Evolutionary conservation across 2,329 filamentous ascomycete genomes (phyloP).

Genomic region (Exophiala sp.): DNA sequence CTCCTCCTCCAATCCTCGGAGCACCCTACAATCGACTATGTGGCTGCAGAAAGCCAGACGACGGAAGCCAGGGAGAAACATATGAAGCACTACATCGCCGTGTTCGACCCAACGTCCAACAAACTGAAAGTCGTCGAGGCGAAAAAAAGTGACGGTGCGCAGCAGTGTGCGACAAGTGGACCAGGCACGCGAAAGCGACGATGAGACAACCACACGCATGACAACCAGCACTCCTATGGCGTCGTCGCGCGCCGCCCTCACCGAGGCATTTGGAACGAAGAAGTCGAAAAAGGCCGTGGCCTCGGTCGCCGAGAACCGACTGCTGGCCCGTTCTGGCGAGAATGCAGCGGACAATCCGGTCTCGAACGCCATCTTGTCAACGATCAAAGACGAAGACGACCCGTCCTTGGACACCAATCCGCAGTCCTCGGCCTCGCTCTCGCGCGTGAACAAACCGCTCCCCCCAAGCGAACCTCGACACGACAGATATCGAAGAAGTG

Average conservation of each 20-base stretch:
- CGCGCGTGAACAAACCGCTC: conserved; percentile 44
- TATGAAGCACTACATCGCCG: conserved; percentile 55
- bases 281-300: conserved; percentile 46
- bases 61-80: conserved; percentile 48
- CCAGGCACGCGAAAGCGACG: conserved; percentile 17
- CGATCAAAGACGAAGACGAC: conserved; percentile 34
- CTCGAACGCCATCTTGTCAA: conserved; percentile 41
- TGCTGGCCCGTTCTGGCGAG: conserved; percentile 38
- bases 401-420: conserved; percentile 15
- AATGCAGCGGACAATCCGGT: conserved; percentile 34
- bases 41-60: conserved; percentile 41
- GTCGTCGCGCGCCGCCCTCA: conserved; percentile 36
- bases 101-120: conserved; percentile 51
- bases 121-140: conserved; percentile 51
- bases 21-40: conserved; percentile 56
- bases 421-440: conserved; percentile 31
- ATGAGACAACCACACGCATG: conserved; percentile 25
- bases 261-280: conserved; percentile 47
- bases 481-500: conserved; percentile 42
- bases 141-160: conserved; percentile 51
- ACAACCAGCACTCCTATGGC: conserved; percentile 30
- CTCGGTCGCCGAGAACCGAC: conserved; percentile 44
- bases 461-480: conserved; percentile 40
- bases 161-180: conserved; percentile 38
- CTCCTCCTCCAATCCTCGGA: conserved; percentile 56